Evolutionary conservation across 805 yeast genomes (phyloP).

Genomic region (Hanseniaspora pseudoguilliermondii): DNA sequence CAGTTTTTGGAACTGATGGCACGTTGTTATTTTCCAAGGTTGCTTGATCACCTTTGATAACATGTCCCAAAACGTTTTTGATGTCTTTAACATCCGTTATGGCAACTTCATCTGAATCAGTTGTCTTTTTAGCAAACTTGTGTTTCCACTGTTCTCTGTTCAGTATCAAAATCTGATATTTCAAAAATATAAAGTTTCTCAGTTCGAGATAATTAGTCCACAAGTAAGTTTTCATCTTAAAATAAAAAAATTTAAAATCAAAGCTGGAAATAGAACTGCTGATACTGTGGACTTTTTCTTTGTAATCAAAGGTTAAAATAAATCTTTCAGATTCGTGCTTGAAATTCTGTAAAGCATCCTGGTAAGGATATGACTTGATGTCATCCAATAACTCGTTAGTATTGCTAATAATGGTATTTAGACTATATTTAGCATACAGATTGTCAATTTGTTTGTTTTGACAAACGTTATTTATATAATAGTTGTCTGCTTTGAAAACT

Average conservation of each 20-base stretch:
- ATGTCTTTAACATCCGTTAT: background rate
- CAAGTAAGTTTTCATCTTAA: background rate
- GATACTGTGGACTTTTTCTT: background rate
- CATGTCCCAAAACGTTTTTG: background rate
- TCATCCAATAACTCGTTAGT: background rate
- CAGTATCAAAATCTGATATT: background rate
- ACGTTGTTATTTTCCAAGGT: background rate
- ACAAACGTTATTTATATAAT: background rate
- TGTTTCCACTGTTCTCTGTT: slow-evolving; percentile 1
- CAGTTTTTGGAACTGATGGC: background rate
- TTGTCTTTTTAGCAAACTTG: background rate
- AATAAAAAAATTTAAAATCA: background rate
- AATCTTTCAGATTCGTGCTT: background rate
- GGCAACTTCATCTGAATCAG: background rate
- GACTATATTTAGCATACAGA: background rate
- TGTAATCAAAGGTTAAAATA: background rate
- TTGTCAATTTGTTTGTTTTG: background rate
- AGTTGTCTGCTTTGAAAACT: background rate
- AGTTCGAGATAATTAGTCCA: background rate
- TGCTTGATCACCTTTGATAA: background rate
- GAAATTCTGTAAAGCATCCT: background rate
- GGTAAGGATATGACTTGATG: background rate
- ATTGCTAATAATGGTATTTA: background rate
- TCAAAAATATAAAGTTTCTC: slow-evolving; percentile 5
- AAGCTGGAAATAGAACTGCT: background rate